Conservation (phyloP, 2,329 filamentous ascomycete species). For the Sclerotinia spermophila region DNA sequence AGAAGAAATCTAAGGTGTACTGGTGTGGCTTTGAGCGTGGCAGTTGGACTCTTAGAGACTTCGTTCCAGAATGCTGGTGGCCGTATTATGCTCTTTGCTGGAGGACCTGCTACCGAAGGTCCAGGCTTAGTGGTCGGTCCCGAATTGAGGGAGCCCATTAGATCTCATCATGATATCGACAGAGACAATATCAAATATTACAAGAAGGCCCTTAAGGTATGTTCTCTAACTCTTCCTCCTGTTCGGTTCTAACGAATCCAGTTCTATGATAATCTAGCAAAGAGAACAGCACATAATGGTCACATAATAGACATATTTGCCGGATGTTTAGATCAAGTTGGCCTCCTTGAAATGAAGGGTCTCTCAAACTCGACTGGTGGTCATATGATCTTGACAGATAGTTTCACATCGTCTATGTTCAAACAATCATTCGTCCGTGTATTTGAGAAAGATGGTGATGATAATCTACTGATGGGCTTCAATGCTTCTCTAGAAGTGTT, state of each 20-base stretch:
- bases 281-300: constrained; percentile 91
- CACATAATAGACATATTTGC: constrained; percentile 98
- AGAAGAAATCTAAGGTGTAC: constrained; percentile 87
- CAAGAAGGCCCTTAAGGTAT: constrained; percentile 94
- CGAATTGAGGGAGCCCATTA: constrained; percentile 91
- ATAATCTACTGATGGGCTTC: constrained; percentile 96
- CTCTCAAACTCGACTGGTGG: constrained; percentile 94
- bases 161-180: constrained; percentile 98
- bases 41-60: constrained; percentile 85
- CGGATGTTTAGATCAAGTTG: constrained; percentile 94
- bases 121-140: constrained; percentile 96
- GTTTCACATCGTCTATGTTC: constrained; percentile 98
- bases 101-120: constrained; percentile 90
- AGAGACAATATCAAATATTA: constrained; percentile 99
- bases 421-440: constrained; percentile 97
- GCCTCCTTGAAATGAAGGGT: constrained; percentile 96
- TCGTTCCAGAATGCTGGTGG: constrained; percentile 95
- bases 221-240: constrained; percentile 24
- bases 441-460: constrained; percentile 93
- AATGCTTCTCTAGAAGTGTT: constrained; percentile 94
- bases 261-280: constrained; percentile 94
- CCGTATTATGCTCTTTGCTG: constrained; percentile 95
- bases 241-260: constrained; percentile 38
- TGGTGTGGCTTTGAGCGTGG: constrained; percentile 93
- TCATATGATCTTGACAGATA: constrained; percentile 97